Conservation (phyloP, 495 filamentous ascomycete species). For the Terfezia claveryi region DNA sequence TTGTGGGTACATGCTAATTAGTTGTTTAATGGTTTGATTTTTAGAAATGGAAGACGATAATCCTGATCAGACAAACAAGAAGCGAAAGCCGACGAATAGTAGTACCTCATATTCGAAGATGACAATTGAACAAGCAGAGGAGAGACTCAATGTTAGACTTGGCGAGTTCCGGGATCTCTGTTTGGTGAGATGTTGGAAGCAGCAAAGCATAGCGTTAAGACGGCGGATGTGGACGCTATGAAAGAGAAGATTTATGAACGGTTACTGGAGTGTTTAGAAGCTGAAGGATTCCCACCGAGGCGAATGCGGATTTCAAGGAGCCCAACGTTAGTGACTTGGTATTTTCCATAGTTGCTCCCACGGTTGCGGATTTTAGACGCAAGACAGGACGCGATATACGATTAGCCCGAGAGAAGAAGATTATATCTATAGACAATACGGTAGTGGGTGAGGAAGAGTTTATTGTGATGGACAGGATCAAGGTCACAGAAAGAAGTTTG, state of each 20-base stretch:
- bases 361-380: neutral
- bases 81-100: too few species aligned
- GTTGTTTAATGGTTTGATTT: too few species aligned
- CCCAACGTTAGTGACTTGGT: constrained; percentile 1
- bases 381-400: neutral
- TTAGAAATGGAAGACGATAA: too few species aligned
- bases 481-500: neutral
- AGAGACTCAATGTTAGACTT: too few species aligned
- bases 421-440: neutral
- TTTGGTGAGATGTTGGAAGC: too few species aligned
- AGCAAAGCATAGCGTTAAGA: too few species aligned
- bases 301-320: constrained; percentile 1
- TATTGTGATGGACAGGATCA: constrained; percentile 1
- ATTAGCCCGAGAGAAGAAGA: neutral
- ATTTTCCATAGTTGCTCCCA: neutral
- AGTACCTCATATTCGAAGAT: too few species aligned
- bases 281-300: constrained; percentile 4
- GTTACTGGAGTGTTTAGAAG: constrained; percentile 1
- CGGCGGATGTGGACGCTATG: too few species aligned
- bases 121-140: too few species aligned
- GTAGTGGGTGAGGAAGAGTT: constrained; percentile 1
- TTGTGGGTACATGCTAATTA: too few species aligned
- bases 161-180: too few species aligned
- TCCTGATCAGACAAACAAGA: too few species aligned
- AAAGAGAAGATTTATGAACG: constrained; percentile 1